Base-by-base conservation (phyloP, 169 alveolate genomes). In the Eimeria brunetti region DNA sequence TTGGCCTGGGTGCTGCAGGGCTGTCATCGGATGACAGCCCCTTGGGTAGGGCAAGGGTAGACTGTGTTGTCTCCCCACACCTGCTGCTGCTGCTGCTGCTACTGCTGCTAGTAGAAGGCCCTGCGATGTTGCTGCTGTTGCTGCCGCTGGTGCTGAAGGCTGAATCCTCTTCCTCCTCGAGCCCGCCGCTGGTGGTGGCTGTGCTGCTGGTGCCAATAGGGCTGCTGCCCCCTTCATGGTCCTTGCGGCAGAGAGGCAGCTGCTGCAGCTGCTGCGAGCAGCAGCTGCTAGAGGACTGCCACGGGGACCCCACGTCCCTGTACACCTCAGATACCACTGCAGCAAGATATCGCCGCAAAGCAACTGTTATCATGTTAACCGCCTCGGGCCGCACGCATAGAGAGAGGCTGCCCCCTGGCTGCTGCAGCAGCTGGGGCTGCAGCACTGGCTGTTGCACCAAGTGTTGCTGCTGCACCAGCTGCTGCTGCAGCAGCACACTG, bases 191-290 rank as follows among this genome's bases (percentile, higher is more conserved):
- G 33, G 91, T 85, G 24, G 78, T 53, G 2, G 80, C 75, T 22
- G 91, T 85, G 78, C 91, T 85, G 80, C 91, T 85, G 53, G 91
- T 85, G 51, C 91, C 91, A 16, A 60, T 58, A 80, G 91, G 91
- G 46, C 91, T 85, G 91, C 80, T 85, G 91, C 91, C 91, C 69
- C 78, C 91, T 60, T 60, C 67, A n/a, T 33, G 91, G 60, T 38
- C 60, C 27, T 58, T 60, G 60, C 56, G 60, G 80, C 56, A 58
- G 14, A 60, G 58, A 60, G 91, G 91, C 78, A 58, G 91, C 38
- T 58, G 78, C 62, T 58, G 78, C 56, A 38, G 80, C 89, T 33
- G 84, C 84, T 81, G 89, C 24, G 86, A 16, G 86, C 86, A 76
- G 38, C 62, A 44, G 64, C 86, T 18, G 9, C 60, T 38, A 30